Conservation (phyloP, 1,139 yeast species). For the Blastobotrys malaysiensis region DNA sequence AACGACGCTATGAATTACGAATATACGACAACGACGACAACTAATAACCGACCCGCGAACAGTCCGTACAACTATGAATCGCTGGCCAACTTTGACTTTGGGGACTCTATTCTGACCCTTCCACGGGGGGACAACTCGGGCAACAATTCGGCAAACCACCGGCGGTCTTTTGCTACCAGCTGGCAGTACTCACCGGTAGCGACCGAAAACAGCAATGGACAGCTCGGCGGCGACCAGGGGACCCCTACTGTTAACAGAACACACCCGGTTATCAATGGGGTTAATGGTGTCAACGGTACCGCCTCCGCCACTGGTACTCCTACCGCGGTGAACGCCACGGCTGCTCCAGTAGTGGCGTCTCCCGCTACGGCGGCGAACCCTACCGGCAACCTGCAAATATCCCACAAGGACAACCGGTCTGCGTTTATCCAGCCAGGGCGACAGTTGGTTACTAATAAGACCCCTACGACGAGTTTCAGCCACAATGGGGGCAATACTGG, state of each 20-base stretch:
- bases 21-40: not conserved
- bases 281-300: not conserved
- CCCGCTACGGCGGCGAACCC: not conserved
- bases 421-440: not conserved
- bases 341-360: not conserved
- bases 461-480: constrained; percentile 1
- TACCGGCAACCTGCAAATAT: not conserved
- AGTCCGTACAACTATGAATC: not conserved
- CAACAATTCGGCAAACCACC: not conserved
- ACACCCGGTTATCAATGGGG: not conserved
- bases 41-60: not conserved
- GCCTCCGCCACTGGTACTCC: too few species aligned
- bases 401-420: not conserved
- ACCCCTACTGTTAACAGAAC: not conserved
- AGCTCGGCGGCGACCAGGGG: not conserved
- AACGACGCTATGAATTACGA: not conserved
- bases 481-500: not conserved
- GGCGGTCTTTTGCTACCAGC: not conserved
- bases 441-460: not conserved
- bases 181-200: not conserved
- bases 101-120: not conserved
- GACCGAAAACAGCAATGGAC: not conserved
- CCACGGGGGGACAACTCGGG: not conserved
- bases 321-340: not conserved
- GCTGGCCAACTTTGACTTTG: not conserved